phyloP scores from a whole-genome alignment of 169 alveolate species.

The Plasmodium gonderi region DNA sequence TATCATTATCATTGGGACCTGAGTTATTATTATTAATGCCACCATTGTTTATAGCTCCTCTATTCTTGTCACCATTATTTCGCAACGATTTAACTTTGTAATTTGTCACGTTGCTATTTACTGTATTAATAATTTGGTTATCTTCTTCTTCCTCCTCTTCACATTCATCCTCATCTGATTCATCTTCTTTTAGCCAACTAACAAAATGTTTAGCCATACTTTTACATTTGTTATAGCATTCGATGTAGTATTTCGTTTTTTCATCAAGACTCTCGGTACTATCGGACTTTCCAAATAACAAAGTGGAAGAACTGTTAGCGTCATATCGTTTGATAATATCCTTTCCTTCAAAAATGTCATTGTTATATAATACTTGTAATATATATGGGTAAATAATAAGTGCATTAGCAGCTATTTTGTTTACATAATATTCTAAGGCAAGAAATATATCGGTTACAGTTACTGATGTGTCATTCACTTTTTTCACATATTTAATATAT shows the following conservation, averaged over 20 bases:
- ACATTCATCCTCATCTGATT: constrained; percentile 76
- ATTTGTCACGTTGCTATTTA: constrained; percentile 11
- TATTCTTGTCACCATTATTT: constrained; percentile 34
- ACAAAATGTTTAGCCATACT: constrained; percentile 88
- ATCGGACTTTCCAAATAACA: background rate
- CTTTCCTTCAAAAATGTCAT: constrained; percentile 85
- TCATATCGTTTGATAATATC: constrained; percentile 83
- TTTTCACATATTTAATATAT: constrained; percentile 78
- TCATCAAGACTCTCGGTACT: constrained; percentile 71
- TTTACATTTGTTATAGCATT: constrained; percentile 80
- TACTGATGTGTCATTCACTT: constrained; percentile 83
- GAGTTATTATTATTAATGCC: background rate
- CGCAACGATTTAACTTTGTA: constrained; percentile 67
- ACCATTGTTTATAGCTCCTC: background rate
- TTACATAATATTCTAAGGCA: constrained; percentile 85
- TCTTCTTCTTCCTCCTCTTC: constrained; percentile 76
- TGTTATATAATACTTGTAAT: constrained; percentile 84
- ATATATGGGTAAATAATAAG: constrained; percentile 86
- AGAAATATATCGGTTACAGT: constrained; percentile 84
- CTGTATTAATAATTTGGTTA: constrained; percentile 23
- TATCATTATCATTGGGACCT: constrained; percentile 14
- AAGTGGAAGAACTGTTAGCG: background rate
- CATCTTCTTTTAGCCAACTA: constrained; percentile 84
- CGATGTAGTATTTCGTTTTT: constrained; percentile 59
- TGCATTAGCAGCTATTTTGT: constrained; percentile 80